Evolutionary conservation across 225 moss, liverwort and hornwort species (phyloP).

Genomic region (Ulota crispa): DNA sequence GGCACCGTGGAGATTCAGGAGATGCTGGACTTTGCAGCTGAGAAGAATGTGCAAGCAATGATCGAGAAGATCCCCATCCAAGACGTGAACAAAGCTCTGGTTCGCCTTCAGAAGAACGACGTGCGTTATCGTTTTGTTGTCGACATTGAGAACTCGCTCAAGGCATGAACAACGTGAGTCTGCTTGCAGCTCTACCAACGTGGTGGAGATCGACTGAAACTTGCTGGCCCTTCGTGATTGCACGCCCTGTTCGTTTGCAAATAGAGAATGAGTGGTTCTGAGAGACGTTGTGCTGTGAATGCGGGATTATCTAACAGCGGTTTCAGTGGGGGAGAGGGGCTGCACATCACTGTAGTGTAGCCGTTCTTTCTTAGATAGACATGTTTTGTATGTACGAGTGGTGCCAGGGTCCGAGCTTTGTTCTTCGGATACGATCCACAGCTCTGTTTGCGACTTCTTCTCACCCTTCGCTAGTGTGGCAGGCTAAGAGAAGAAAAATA

Average conservation of each 20-base stretch:
- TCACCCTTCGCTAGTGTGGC: background rate
- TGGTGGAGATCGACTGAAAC: background rate
- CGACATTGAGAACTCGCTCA: constrained; percentile 57
- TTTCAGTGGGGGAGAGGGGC: background rate
- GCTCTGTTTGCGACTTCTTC: background rate
- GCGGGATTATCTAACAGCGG: background rate
- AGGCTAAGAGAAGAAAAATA: background rate
- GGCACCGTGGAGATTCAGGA: constrained; percentile 59
- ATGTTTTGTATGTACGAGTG: background rate
- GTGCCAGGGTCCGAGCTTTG: background rate
- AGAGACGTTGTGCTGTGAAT: background rate
- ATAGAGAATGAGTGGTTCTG: background rate
- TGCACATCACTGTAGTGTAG: background rate
- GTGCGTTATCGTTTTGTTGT: constrained; percentile 73
- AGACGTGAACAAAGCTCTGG: constrained; percentile 52
- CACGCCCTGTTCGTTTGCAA: background rate
- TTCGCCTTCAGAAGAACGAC: constrained; percentile 53
- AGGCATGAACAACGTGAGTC: constrained; percentile 11
- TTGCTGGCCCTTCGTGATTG: background rate
- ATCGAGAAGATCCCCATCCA: constrained; percentile 52
- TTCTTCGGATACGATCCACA: background rate
- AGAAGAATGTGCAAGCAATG: constrained; percentile 48
- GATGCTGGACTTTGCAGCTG: constrained; percentile 61
- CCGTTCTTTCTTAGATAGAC: background rate
- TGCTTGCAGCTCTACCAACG: constrained; percentile 4